Evolutionary conservation across 176 grass and related monocot species (phyloP).

Genomic region (Coix lacrymajobi): DNA sequence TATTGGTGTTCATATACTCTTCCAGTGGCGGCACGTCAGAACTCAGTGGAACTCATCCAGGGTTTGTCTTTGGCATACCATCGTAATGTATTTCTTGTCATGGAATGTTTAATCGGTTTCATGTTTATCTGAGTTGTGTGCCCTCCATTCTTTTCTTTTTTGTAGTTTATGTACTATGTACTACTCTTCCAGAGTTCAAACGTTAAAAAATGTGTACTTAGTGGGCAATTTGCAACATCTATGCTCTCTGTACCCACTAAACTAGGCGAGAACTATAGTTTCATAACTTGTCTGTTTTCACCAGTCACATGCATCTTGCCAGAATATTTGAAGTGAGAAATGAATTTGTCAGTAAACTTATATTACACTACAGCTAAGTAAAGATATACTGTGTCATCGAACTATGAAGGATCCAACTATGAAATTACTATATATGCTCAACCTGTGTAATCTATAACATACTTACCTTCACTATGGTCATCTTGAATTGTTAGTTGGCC

Average conservation of each 20-base stretch:
- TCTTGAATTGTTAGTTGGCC: neutral
- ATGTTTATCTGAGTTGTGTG: slow-evolving; percentile 20
- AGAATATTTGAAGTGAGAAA: slow-evolving; percentile 21
- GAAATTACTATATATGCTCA: neutral
- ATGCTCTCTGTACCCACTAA: neutral
- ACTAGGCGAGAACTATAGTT: neutral
- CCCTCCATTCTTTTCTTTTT: slow-evolving; percentile 29
- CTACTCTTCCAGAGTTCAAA: neutral
- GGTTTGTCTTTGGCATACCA: slow-evolving; percentile 36
- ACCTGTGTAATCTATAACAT: neutral
- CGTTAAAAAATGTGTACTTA: neutral
- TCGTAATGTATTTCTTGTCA: slow-evolving; percentile 23
- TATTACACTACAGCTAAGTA: neutral
- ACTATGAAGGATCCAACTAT: too few species aligned
- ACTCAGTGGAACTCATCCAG: slow-evolving; percentile 26
- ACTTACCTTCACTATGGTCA: neutral
- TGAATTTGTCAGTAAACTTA: neutral
- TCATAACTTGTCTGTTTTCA: neutral
- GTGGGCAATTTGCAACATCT: neutral
- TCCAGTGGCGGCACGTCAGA: slow-evolving; percentile 8
- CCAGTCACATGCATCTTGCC: neutral
- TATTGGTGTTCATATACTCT: slow-evolving; percentile 35
- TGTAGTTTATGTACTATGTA: slow-evolving; percentile 42
- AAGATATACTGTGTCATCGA: neutral
- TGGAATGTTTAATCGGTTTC: slow-evolving; percentile 31